A percentile compares a stretch with the other conserved stretches of the same genome.
phyloP scores from a whole-genome alignment of 495 filamentous ascomycete genomes.

The Apodospora peruviana region DNA sequence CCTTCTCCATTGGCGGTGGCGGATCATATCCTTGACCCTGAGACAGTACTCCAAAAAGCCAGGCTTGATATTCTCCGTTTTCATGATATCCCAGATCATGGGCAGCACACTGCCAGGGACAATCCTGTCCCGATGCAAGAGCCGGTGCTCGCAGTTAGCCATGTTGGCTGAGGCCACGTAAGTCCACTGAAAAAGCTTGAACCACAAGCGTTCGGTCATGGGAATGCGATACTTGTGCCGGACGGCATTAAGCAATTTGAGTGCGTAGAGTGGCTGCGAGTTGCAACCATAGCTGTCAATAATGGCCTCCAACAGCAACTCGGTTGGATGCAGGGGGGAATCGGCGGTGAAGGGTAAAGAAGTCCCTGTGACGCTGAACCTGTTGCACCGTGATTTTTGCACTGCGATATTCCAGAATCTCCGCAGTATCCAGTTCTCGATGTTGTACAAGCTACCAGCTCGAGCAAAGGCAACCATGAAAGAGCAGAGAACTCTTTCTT shows the following conservation, averaged over 20 bases:
- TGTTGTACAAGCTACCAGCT: conserved; percentile 14
- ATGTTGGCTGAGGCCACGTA: conserved; percentile 22
- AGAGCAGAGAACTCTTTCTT: conserved; percentile 25
- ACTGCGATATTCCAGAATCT: conserved; percentile 16
- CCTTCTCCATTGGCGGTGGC: conserved; percentile 7
- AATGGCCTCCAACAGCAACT: conserved; percentile 25
- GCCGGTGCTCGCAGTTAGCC: too few relatives aligned
- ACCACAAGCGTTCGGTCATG: conserved; percentile 26
- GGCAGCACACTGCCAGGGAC: conserved; percentile 14
- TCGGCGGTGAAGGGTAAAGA: neutral
- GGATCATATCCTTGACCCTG: conserved; percentile 23
- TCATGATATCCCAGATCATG: conserved; percentile 31
- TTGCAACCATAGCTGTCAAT: conserved; percentile 32
- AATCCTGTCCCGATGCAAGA: too few relatives aligned
- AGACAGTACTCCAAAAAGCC: conserved; percentile 26
- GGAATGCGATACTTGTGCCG: conserved; percentile 20
- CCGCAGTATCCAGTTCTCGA: conserved; percentile 14
- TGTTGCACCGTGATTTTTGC: neutral
- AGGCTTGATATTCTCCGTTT: conserved; percentile 19
- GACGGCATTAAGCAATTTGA: conserved; percentile 25
- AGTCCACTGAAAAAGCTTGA: conserved; percentile 30
- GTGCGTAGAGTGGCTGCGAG: conserved; percentile 22
- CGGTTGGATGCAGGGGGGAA: conserved; percentile 19
- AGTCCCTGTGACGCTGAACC: conserved; percentile 5
- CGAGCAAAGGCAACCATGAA: conserved; percentile 25